Percentiles rank a stretch among this genome's conserved stretches.
Evolutionary conservation across 257 asterid species (phyloP).

Genomic region (Lithospermum erythrorhizon): DNA sequence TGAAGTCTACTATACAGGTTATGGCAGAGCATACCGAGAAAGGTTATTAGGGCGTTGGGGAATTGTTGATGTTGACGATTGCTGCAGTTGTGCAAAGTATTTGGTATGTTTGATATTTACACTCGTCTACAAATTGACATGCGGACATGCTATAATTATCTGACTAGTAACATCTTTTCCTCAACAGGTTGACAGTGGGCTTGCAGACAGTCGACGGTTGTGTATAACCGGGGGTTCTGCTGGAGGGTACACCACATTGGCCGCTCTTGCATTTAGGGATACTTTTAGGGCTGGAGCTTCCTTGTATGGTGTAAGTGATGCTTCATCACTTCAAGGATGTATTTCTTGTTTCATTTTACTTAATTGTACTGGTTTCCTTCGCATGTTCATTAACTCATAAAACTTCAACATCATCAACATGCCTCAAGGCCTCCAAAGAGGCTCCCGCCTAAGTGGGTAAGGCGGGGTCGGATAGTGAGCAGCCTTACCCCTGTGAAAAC

Average conservation of each 20-base stretch:
- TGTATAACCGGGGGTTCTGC: conserved; percentile 98
- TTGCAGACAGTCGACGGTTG: conserved; percentile 69
- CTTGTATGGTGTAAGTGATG: conserved; percentile 74
- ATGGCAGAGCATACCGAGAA: conserved; percentile 88
- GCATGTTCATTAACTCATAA: not conserved
- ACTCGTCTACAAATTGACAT: not conserved
- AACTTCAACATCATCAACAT: no score
- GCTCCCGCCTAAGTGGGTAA: no score
- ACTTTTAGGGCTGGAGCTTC: conserved; percentile 89
- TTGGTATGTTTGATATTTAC: conserved; percentile 34
- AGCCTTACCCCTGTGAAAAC: no score
- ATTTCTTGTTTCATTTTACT: not conserved
- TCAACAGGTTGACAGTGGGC: conserved; percentile 65
- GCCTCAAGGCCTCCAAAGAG: no score
- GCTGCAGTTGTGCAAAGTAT: conserved; percentile 90
- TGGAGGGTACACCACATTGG: conserved; percentile 95
- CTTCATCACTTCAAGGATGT: conserved; percentile 6
- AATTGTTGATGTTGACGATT: conserved; percentile 83
- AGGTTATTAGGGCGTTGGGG: conserved; percentile 86
- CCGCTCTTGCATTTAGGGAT: conserved; percentile 84
- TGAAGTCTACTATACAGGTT: conserved; percentile 43
- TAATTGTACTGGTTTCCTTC: not conserved
- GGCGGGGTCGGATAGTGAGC: no score
- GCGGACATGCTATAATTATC: not conserved
- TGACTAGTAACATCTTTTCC: not conserved